Evolutionary conservation across 2,329 filamentous ascomycete species (phyloP).

Genomic region (Epichloe sp.): DNA sequence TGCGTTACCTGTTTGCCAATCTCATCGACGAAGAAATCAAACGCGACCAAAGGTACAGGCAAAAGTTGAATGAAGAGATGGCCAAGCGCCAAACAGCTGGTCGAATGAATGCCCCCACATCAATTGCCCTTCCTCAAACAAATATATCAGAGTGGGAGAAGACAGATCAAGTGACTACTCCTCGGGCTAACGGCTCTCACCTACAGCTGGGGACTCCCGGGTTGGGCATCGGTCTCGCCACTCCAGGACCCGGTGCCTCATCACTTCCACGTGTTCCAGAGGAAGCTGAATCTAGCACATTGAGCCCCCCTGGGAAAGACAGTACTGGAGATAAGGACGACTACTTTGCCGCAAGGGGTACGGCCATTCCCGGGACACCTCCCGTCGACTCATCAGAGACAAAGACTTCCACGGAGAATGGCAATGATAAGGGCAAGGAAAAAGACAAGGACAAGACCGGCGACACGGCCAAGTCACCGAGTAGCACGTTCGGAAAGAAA

Average conservation of each 20-base stretch:
- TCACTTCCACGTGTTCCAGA: constrained; percentile 35
- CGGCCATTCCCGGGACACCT: constrained; percentile 1
- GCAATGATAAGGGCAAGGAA: constrained; percentile 32
- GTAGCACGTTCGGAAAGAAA: constrained; percentile 69
- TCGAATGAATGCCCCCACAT: constrained; percentile 44
- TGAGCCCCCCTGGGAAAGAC: constrained; percentile 42
- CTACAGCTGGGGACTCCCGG: constrained; percentile 58
- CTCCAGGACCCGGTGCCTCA: constrained; percentile 34
- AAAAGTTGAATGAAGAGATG: constrained; percentile 48
- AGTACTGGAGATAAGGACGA: constrained; percentile 55
- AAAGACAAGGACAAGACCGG: constrained; percentile 31
- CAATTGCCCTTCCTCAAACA: constrained; percentile 35
- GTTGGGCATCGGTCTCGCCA: constrained; percentile 64
- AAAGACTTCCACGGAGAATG: constrained; percentile 32
- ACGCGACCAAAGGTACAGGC: constrained; percentile 63
- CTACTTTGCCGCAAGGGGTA: constrained; percentile 57
- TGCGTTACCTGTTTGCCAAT: constrained; percentile 81
- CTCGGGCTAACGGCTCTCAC: constrained; percentile 51
- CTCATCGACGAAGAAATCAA: constrained; percentile 83
- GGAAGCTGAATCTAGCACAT: constrained; percentile 29
- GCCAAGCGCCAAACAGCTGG: constrained; percentile 45
- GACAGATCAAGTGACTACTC: constrained; percentile 40
- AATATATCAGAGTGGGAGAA: constrained; percentile 23
- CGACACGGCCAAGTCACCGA: constrained; percentile 41
- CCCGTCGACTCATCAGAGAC: constrained; percentile 33